Conservation (phyloP, 768 basidiomycete genomes). For the Auricularia cornea region DNA sequence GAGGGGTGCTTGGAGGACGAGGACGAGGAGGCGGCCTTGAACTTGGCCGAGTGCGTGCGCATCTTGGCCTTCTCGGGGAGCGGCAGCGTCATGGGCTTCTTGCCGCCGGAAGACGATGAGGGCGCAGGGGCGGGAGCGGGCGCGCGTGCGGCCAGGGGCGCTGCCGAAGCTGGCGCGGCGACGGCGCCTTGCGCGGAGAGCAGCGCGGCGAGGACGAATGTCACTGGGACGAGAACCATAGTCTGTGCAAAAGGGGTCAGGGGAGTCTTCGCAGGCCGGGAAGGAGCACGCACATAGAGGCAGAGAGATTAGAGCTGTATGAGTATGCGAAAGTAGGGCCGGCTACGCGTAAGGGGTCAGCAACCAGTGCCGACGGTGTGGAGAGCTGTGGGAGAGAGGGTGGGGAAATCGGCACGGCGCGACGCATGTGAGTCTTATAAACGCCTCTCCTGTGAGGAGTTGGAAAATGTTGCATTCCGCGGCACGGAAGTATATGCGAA, state of each 20-base stretch:
- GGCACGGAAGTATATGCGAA: no score
- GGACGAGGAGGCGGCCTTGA: background rate
- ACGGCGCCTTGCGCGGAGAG: background rate
- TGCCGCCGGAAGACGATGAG: background rate
- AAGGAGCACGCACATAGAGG: background rate
- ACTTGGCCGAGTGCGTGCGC: background rate
- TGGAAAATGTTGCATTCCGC: no score
- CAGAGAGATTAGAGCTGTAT: background rate
- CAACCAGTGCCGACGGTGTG: no score
- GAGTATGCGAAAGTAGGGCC: background rate
- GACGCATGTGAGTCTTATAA: no score
- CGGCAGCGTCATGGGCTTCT: background rate
- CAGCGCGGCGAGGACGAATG: background rate
- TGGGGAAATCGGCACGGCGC: no score
- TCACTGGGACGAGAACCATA: background rate
- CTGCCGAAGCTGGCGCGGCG: background rate
- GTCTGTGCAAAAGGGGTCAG: background rate
- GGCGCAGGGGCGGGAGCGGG: background rate
- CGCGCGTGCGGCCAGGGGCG: background rate
- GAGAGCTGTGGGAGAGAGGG: no score
- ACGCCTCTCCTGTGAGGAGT: no score
- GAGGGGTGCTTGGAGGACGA: no score
- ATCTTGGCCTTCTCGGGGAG: background rate
- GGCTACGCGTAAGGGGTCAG: no score
- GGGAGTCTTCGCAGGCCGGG: background rate